Evolutionary conservation across 352 stramenopile species (phyloP), one percentile per base, ranked within the genome.

Genomic region (Globisporangium emineosum): DNA sequence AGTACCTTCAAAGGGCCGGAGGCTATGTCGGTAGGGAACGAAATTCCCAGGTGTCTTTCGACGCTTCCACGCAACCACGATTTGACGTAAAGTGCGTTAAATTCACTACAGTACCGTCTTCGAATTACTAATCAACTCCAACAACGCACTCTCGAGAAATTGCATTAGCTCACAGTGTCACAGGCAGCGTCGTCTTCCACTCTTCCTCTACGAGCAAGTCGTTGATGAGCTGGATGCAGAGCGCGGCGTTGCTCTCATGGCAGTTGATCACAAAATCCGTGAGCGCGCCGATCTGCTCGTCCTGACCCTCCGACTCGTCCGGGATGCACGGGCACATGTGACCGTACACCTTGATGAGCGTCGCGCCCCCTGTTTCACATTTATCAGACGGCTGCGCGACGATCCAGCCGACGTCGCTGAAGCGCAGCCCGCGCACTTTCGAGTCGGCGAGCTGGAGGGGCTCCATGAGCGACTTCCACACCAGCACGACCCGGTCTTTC

Each of bases 391-490:
- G 25, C 43, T 32, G 33, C 6, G 62, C 72, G 17, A 68, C 62
- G 50, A 77, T 62, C 64, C 67, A 82, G 6, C 72, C 75, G 0
- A 67, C 73, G 45, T 79, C 64, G 50, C 74, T 62, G 21, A 75
- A 79, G 23, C 62, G 65, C 33, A 82, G 27, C 0, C 75, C 72
- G n/a, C 49, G 35, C 29, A 82, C 67, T 1, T 70, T 73, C 3
- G 68, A 56, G 23, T 62, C 66, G 13, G 73, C 72, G 17, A 87
- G 53, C 45, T 81, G 61, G 25, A 77, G 43, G 2, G 78, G 78
- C 62, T 81, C 70, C 19, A 75, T 54, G 1, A 81, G 54, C 66
- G 75, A 81, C 56, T 70, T 81, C 78, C 74, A 85, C 56, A 82
- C 77, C 6, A 85, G 62, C 29, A 83, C 59, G 25, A 77, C 47